These are phyloP conservation scores for Funneliformis mosseae DNA, from an alignment of 192 early-diverging fungal genomes.

Conservation along the genomic window DNA sequence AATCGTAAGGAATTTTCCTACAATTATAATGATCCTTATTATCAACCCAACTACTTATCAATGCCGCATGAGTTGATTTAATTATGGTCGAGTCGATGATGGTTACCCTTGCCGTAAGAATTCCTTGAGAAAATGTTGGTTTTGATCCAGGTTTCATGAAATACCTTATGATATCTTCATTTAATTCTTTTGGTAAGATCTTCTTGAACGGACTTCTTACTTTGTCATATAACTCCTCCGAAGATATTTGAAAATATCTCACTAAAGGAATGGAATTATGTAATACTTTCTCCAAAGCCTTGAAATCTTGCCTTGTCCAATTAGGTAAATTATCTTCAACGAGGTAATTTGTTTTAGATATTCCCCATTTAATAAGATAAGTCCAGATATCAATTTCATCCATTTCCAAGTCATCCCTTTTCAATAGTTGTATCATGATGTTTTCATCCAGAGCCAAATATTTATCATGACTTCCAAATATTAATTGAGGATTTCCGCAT, in stretches of 20 bases:
- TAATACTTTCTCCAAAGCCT: background rate
- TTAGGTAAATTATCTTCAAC: background rate
- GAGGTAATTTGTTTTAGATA: background rate
- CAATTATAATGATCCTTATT: background rate
- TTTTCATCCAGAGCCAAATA: background rate
- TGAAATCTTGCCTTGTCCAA: conserved; percentile 3
- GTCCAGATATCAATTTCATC: conserved; percentile 9
- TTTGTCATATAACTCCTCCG: background rate
- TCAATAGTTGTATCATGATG: background rate
- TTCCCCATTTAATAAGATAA: conserved; percentile 11
- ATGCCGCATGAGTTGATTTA: conserved; percentile 13
- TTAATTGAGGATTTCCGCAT: background rate
- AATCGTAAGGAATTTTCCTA: background rate
- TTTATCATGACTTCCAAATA: background rate
- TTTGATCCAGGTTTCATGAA: conserved; percentile 5
- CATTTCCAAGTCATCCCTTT: conserved; percentile 1
- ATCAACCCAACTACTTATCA: background rate
- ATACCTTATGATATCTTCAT: conserved; percentile 6
- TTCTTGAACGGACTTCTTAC: background rate
- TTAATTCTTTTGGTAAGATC: background rate
- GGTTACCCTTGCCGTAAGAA: background rate
- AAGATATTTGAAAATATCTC: background rate
- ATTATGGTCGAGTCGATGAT: conserved; percentile 13
- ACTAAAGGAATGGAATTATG: background rate
- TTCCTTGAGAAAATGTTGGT: background rate